Percentiles rank a stretch among this genome's conserved stretches.
Conservation (phyloP, 768 basidiomycete species). For the Phallus indusiatus region DNA sequence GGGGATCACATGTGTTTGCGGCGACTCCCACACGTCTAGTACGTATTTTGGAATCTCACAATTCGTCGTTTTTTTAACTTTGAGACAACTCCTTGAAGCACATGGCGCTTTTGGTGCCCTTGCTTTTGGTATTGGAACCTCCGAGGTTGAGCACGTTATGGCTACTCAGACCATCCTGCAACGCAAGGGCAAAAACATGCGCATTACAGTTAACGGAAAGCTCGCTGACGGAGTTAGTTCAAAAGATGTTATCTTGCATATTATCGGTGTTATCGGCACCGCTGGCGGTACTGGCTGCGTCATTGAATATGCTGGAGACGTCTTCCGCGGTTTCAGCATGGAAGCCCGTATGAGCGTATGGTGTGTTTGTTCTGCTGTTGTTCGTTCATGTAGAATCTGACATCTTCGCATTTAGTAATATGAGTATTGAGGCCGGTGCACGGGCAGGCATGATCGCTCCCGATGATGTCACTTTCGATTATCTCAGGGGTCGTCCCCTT, state of each 20-base stretch:
- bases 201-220: constrained; percentile 77
- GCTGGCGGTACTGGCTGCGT: constrained; percentile 85
- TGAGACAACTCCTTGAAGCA: constrained; percentile 31
- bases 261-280: constrained; percentile 88
- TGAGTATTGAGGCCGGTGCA: constrained; percentile 93
- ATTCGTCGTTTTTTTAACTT: background rate
- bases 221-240: constrained; percentile 76
- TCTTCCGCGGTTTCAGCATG: constrained; percentile 78
- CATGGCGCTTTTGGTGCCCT: constrained; percentile 91
- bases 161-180: constrained; percentile 87
- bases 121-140: constrained; percentile 90
- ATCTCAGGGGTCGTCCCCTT: constrained; percentile 72
- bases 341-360: constrained; percentile 78
- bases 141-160: constrained; percentile 89
- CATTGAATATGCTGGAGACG: constrained; percentile 84
- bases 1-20: constrained; percentile 78
- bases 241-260: constrained; percentile 85
- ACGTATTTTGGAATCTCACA: constrained; percentile 19
- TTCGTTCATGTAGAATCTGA: background rate
- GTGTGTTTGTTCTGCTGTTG: background rate
- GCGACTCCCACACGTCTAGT: constrained; percentile 92
- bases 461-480: constrained; percentile 78
- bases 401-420: constrained; percentile 48
- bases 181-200: constrained; percentile 87
- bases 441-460: constrained; percentile 93